A percentile compares a stretch with the other conserved stretches of the same genome.
Evolutionary conservation across 192 early-diverging fungal species (phyloP).

Genomic region (Coemansia sp.): DNA sequence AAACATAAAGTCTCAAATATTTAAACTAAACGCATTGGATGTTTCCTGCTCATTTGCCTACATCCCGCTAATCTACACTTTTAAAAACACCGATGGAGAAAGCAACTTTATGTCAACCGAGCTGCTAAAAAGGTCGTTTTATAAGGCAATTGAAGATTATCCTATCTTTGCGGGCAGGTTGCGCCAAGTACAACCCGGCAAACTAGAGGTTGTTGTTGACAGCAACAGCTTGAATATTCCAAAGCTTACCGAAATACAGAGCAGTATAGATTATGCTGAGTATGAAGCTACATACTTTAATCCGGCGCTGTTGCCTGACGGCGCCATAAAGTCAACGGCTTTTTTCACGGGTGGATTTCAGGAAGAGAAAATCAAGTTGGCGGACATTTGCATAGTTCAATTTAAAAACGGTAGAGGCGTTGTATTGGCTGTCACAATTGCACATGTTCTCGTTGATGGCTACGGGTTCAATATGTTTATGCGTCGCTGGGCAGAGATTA

Average conservation of each 20-base stretch:
- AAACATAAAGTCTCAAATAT: slow-evolving; percentile 1
- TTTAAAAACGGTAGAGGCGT: slow-evolving; percentile 18
- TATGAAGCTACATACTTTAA: not conserved
- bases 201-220: slow-evolving; percentile 3
- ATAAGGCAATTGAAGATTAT: not conserved
- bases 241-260: not conserved
- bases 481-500: slow-evolving; percentile 13
- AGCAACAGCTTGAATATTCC: slow-evolving; percentile 8
- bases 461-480: slow-evolving; percentile 7
- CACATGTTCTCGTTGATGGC: slow-evolving; percentile 9
- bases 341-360: not conserved
- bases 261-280: slow-evolving; percentile 1
- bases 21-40: slow-evolving; percentile 1
- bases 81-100: not conserved
- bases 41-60: not conserved
- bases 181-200: not conserved
- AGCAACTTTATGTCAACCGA: slow-evolving; percentile 11
- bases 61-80: slow-evolving; percentile 9
- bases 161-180: slow-evolving; percentile 13
- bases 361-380: slow-evolving; percentile 3
- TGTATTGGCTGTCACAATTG: slow-evolving; percentile 7
- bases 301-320: not conserved
- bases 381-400: not conserved
- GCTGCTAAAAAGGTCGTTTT: slow-evolving; percentile 2
- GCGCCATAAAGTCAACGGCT: not conserved